A percentile compares a stretch with the other conserved stretches of the same genome.
Evolutionary conservation across 495 filamentous ascomycete genomes (phyloP).

Genomic region (Saxophila tyrrhenica): DNA sequence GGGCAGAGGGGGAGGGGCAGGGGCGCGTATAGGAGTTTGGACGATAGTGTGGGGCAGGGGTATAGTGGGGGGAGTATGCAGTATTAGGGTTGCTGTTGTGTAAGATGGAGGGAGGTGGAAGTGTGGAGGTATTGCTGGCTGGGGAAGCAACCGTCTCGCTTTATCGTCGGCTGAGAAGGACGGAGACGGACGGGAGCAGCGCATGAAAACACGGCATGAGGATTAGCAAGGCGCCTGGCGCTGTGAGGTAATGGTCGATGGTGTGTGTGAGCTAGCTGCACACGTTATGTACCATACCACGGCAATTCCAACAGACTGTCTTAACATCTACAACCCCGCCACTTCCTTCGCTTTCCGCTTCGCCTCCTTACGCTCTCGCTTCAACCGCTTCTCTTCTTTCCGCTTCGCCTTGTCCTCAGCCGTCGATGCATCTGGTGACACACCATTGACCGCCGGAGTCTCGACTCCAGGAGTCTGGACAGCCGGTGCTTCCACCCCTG

Average conservation of each 20-base stretch:
- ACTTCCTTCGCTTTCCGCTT: neutral
- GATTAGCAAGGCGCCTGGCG: neutral
- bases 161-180: no score
- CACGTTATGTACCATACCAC: no score
- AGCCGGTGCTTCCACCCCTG: no score
- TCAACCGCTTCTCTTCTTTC: constrained; percentile 17
- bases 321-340: no score
- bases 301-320: no score
- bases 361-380: constrained; percentile 6
- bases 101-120: neutral
- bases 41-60: constrained; percentile 11
- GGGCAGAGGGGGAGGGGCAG: constrained; percentile 13
- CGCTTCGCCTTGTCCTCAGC: constrained; percentile 15
- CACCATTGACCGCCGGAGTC: constrained; percentile 1
- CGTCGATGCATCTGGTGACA: neutral
- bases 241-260: neutral
- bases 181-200: no score
- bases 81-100: constrained; percentile 5
- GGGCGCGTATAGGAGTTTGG: constrained; percentile 12
- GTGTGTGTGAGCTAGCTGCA: no score
- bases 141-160: no score
- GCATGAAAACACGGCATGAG: no score
- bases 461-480: no score
- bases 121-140: no score
- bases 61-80: constrained; percentile 17